Percentiles rank a stretch among this genome's conserved stretches.
phyloP scores from a whole-genome alignment of 1,284 basidiomycete species.

The Microbotryum violaceum region DNA sequence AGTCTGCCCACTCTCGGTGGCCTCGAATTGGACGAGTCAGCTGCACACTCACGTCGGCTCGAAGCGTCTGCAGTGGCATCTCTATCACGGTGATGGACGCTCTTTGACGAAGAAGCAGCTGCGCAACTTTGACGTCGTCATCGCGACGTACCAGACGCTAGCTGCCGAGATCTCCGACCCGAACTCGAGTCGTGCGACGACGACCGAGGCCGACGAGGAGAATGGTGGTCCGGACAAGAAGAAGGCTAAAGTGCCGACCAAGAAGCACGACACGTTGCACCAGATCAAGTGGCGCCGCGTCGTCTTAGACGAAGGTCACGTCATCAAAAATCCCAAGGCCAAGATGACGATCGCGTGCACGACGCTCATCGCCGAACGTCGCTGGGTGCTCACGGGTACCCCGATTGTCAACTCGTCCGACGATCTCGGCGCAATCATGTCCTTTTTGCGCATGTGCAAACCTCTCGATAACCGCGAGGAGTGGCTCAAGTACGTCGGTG shows the following conservation, averaged over 20 bases:
- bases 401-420: constrained; percentile 78
- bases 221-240: constrained; percentile 1
- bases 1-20: constrained; percentile 79
- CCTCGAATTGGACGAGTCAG: constrained; percentile 88
- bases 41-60: constrained; percentile 44
- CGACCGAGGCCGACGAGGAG: neutral
- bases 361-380: constrained; percentile 54
- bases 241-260: constrained; percentile 43
- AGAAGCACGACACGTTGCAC: constrained; percentile 57
- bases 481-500: constrained; percentile 53
- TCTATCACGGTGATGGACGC: constrained; percentile 47
- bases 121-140: constrained; percentile 65
- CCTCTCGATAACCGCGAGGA: constrained; percentile 67
- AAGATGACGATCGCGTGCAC: constrained; percentile 69
- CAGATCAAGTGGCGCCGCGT: constrained; percentile 74
- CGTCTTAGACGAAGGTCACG: constrained; percentile 81
- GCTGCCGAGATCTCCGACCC: constrained; percentile 22
- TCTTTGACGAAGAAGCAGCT: constrained; percentile 56
- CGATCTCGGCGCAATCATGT: constrained; percentile 69
- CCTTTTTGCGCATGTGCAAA: constrained; percentile 68
- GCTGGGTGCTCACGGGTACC: constrained; percentile 59
- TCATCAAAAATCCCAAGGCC: constrained; percentile 71
- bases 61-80: constrained; percentile 53
- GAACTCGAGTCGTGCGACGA: neutral
- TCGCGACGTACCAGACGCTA: constrained; percentile 63